A percentile compares a stretch with the other conserved stretches of the same genome.
Conservation (phyloP, 495 filamentous ascomycete species). For the Margaritispora aquatica region DNA sequence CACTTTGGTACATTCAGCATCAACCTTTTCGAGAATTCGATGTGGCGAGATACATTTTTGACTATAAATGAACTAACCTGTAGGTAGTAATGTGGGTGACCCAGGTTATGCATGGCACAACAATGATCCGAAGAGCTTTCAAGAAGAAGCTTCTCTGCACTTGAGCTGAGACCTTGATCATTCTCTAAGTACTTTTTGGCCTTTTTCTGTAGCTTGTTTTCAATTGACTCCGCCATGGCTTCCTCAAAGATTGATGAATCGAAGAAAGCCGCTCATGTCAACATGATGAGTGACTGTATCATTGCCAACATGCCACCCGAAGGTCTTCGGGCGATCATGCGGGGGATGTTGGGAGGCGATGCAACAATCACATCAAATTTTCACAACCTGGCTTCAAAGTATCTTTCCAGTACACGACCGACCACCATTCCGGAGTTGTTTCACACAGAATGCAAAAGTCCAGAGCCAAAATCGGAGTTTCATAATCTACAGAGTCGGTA, state of each 20-base stretch:
- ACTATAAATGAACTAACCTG: background rate
- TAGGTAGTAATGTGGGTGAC: background rate
- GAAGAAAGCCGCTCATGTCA: constrained; percentile 26
- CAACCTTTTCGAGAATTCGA: background rate
- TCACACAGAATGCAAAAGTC: too few species aligned
- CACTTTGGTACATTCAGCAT: background rate
- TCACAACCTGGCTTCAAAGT: constrained; percentile 16
- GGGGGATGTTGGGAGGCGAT: constrained; percentile 18
- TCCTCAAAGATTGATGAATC: background rate
- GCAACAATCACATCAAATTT: constrained; percentile 21
- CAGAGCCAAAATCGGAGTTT: constrained; percentile 4
- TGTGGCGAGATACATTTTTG: background rate
- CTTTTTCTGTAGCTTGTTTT: too few species aligned
- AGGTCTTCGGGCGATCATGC: constrained; percentile 25
- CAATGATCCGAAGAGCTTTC: background rate
- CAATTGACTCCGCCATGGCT: too few species aligned
- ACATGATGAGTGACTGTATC: constrained; percentile 31
- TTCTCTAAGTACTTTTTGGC: background rate
- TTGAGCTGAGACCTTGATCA: background rate
- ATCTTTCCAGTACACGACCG: constrained; percentile 7
- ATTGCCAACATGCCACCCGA: constrained; percentile 26
- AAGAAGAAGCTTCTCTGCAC: background rate
- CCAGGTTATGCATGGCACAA: too few species aligned
- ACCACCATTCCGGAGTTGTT: too few species aligned
- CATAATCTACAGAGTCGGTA: constrained; percentile 12